These are phyloP conservation scores for Mucor indicus DNA, from an alignment of 371 early-diverging fungal species.

Conservation along the genomic window DNA sequence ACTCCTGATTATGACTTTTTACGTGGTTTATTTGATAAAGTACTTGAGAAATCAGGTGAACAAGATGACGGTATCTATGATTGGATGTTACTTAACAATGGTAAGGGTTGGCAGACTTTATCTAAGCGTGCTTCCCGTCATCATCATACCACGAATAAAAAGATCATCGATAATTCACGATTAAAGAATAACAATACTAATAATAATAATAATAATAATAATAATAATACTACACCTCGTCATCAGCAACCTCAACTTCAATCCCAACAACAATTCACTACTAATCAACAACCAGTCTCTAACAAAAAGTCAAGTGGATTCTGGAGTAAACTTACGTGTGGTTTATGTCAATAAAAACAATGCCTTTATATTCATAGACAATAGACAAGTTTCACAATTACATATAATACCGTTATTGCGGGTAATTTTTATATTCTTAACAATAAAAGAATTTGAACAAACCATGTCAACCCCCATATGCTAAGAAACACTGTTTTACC, in stretches of 20 bases:
- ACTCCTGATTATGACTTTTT: constrained; percentile 90
- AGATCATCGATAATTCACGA: not conserved
- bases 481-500: too few species aligned
- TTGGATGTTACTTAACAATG: constrained; percentile 69
- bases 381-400: too few species aligned
- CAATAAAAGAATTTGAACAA: too few species aligned
- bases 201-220: constrained; percentile 5
- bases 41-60: constrained; percentile 64
- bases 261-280: constrained; percentile 1
- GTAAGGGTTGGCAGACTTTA: constrained; percentile 42
- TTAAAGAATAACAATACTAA: not conserved
- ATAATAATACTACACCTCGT: not conserved
- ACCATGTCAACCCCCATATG: too few species aligned
- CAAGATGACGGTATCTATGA: constrained; percentile 86
- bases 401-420: too few species aligned
- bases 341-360: not conserved
- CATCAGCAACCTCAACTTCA: constrained; percentile 2
- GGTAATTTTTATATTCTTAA: too few species aligned
- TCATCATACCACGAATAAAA: constrained; percentile 12
- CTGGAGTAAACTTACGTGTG: not conserved
- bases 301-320: not conserved
- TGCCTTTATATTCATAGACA: too few species aligned
- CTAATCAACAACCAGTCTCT: not conserved
- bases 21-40: constrained; percentile 78
- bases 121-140: constrained; percentile 13